Evolutionary conservation across 176 grass and related monocot genomes (phyloP), one percentile per base, ranked within the genome.

Genomic region (Hsuehochloa calcarea): DNA sequence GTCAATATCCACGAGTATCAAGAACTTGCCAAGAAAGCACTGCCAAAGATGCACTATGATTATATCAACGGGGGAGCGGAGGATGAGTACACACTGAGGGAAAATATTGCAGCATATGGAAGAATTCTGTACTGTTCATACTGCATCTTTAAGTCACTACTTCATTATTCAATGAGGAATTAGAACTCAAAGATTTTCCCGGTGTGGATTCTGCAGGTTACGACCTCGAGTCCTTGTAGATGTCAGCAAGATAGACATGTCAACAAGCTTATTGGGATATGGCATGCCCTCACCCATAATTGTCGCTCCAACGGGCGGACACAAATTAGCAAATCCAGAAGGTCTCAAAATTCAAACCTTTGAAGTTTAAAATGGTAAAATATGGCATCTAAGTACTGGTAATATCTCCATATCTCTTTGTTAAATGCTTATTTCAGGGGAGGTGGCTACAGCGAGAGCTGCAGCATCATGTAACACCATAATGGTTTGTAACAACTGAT

Each of bases 41-140:
- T 98, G 35, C 93, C 89, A 38, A 95, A 94, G 83, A 98, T 95
- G 93, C 47, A 87, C 67, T 98, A 90, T 86, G 96, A 98, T 77
- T 98, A 67, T 70, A 89, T 93, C 79, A 91, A 78, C 9, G 89
- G 92, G 3, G 96, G 96, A 85, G 96, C 96, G 0, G 93, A 92
- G 29, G 96, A 98, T 68, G 91, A 95, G 70, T 51, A 90, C 65
- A 98, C 96, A 23, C 82, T 95, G 70, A 89, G 85, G 87, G 93
- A 98, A 69, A 98, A 94, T 16, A 84, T 88, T n/a, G 85, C 89
- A 73, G 96, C 96, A 72, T 98, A 89, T 63, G 68, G 75, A 80
- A 95, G 91, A 87, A 98, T 98, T 76, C 6, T 86, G 92, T 97
- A 94, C 0, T 38, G 19, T 46, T 37, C 29, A 34, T 75, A 22